Conservation (phyloP, 257 asterid species). For the Phtheirospermum japonicum region DNA sequence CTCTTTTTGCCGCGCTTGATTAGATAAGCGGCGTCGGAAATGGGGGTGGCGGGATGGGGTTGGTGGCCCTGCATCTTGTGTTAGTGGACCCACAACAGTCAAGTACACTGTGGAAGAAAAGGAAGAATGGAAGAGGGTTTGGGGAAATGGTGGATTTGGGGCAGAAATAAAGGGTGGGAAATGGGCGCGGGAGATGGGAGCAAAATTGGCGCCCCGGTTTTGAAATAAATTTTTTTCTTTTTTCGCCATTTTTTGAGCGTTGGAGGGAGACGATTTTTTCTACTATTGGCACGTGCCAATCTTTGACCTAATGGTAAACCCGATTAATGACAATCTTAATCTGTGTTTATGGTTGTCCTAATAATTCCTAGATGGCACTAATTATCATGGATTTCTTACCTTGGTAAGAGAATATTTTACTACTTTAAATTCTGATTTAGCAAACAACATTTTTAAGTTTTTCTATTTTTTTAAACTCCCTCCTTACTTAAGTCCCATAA, state of each 20-base stretch:
- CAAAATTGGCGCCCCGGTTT: conserved; percentile 65
- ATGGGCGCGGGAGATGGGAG: conserved; percentile 57
- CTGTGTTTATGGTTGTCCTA: no score
- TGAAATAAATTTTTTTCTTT: conserved; percentile 17
- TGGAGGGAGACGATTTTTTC: background rate
- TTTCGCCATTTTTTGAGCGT: conserved; percentile 19
- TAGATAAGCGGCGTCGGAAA: conserved; percentile 48
- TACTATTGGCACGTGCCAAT: conserved; percentile 18
- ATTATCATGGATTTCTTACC: no score
- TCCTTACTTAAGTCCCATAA: no score
- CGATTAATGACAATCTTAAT: no score
- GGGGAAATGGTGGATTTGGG: conserved; percentile 15
- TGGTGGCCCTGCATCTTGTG: conserved; percentile 54
- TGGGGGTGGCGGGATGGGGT: conserved; percentile 78
- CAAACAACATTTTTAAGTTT: no score
- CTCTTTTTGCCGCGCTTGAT: conserved; percentile 60
- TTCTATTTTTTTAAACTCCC: no score
- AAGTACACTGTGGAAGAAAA: background rate
- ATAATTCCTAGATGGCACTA: no score
- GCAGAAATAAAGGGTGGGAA: conserved; percentile 51
- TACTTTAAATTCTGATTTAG: no score
- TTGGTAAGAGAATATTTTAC: no score
- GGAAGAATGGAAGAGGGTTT: conserved; percentile 4
- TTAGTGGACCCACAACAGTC: background rate
- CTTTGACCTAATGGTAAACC: conserved; percentile 23